Percentiles rank a stretch among this genome's conserved stretches.
phyloP scores from a whole-genome alignment of 2,329 filamentous ascomycete genomes.

The Aspergillus sp. region DNA sequence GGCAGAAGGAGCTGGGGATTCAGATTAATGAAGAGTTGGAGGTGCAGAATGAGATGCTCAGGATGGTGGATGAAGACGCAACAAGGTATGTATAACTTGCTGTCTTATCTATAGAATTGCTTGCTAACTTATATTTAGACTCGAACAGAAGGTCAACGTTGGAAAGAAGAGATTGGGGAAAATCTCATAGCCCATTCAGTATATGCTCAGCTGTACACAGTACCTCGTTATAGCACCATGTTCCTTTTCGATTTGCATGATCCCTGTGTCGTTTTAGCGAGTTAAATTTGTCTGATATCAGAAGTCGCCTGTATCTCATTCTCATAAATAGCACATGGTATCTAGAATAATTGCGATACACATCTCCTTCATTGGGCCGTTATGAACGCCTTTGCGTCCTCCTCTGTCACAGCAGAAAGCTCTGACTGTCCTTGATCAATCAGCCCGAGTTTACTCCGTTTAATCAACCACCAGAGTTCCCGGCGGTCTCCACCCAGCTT shows the following conservation, averaged over 20 bases:
- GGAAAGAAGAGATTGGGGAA: slow-evolving; percentile 49
- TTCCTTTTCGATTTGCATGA: background rate
- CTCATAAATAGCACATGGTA: background rate
- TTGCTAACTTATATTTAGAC: slow-evolving; percentile 28
- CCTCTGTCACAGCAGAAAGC: slow-evolving; percentile 64
- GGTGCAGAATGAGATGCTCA: slow-evolving; percentile 62
- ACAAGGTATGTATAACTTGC: slow-evolving; percentile 39
- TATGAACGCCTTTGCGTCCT: slow-evolving; percentile 61
- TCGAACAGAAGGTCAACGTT: slow-evolving; percentile 48
- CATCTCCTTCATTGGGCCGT: slow-evolving; percentile 14
- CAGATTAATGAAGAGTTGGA: slow-evolving; percentile 63
- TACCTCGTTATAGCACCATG: background rate
- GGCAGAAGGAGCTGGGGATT: slow-evolving; percentile 63
- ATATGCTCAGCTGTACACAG: background rate
- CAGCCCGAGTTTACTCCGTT: slow-evolving; percentile 67
- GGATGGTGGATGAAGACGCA: slow-evolving; percentile 59
- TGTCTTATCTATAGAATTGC: background rate
- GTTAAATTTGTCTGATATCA: background rate
- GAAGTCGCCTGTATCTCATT: background rate
- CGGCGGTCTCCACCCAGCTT: slow-evolving; percentile 73
- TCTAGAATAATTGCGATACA: background rate
- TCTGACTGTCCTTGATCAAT: slow-evolving; percentile 66
- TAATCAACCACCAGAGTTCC: slow-evolving; percentile 79
- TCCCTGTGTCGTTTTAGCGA: background rate
- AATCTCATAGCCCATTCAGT: slow-evolving; percentile 39